Evolutionary conservation across 1,139 yeast genomes (phyloP).

Genomic region (Suhomyces maxii): DNA sequence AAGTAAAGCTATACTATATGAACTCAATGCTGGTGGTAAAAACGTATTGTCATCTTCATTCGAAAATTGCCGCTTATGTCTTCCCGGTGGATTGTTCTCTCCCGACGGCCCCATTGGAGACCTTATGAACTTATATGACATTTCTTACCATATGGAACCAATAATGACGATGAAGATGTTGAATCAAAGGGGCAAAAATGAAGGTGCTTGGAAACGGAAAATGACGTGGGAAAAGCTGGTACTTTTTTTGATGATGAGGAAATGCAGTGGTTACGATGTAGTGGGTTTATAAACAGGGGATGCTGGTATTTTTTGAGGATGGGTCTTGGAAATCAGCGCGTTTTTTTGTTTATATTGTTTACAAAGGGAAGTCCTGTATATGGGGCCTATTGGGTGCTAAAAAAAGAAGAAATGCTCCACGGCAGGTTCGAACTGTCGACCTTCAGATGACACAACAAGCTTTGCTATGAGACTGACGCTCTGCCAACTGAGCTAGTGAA

Average conservation of each 20-base stretch:
- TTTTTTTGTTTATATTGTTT: constrained; percentile 9
- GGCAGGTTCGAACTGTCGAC: constrained; percentile 60
- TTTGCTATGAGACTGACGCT: constrained; percentile 49
- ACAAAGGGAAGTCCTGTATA: constrained; percentile 6
- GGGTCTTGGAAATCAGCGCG: background rate
- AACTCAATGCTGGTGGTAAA: constrained; percentile 66
- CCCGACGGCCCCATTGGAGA: constrained; percentile 8
- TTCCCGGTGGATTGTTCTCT: background rate
- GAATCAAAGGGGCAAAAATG: background rate
- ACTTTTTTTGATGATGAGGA: background rate
- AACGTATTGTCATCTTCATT: constrained; percentile 55
- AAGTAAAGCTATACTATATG: constrained; percentile 47
- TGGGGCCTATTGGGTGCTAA: background rate
- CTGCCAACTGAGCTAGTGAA: constrained; percentile 54
- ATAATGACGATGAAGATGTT: no score
- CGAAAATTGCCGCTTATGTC: constrained; percentile 19
- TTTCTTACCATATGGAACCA: constrained; percentile 2
- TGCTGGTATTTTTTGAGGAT: background rate
- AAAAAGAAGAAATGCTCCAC: constrained; percentile 41
- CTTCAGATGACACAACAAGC: constrained; percentile 44
- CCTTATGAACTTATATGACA: constrained; percentile 13
- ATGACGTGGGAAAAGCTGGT: background rate
- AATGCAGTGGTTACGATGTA: background rate
- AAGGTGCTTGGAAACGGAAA: background rate
- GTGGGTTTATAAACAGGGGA: background rate